phyloP scores from a whole-genome alignment of 208 protist species.

The Acanthamoeba royreba region DNA sequence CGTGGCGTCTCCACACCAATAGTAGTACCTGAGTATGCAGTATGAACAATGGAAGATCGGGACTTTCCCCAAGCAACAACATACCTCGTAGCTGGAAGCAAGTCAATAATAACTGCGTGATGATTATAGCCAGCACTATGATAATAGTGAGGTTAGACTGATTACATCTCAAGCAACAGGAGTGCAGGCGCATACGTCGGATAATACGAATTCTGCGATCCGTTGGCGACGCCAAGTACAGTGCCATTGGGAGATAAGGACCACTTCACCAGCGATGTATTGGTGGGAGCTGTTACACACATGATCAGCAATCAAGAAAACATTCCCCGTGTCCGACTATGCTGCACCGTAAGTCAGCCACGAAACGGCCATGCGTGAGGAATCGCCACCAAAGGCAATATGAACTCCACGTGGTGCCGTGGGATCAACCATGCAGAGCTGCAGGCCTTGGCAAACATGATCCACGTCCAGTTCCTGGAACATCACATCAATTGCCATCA shows the following conservation, averaged over 20 bases:
- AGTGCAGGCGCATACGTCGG: not conserved
- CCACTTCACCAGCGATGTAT: not conserved
- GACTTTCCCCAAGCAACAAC: too few species aligned
- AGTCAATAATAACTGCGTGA: not conserved
- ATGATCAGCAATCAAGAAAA: too few species aligned
- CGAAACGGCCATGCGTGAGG: not conserved
- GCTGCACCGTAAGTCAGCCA: not conserved
- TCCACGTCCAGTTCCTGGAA: not conserved
- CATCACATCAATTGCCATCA: too few species aligned
- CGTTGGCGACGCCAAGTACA: not conserved
- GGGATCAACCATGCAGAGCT: not conserved
- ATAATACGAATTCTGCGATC: not conserved
- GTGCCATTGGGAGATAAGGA: not conserved
- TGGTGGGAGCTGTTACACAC: not conserved
- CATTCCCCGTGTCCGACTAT: too few species aligned
- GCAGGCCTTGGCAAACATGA: not conserved
- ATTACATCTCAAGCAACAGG: too few species aligned
- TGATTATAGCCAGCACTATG: not conserved
- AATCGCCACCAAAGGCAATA: not conserved
- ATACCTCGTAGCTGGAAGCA: not conserved
- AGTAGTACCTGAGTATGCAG: not conserved
- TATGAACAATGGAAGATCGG: too few species aligned
- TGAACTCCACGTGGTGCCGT: not conserved
- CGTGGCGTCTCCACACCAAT: not conserved
- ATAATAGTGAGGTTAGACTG: not conserved